Base-by-base conservation (phyloP, 208 protist genomes). In the Leishmania aethiopica region DNA sequence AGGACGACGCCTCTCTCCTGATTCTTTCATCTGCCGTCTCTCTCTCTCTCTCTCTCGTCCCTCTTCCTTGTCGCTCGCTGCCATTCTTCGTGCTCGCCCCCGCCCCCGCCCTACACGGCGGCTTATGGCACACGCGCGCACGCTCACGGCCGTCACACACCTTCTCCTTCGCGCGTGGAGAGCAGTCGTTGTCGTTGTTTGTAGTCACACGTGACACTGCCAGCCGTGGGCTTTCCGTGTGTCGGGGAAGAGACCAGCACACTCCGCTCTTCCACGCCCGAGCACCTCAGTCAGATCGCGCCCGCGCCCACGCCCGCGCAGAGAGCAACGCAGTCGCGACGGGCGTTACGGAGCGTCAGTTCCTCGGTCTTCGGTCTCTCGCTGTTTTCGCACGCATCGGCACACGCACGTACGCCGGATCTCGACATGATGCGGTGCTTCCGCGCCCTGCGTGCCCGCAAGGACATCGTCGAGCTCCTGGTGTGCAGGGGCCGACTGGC, bases 391-490 rank as follows among this genome's bases (percentile, higher is more conserved):
- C 17, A 32, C 55, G 40, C 55, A 62, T 32, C 51, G 8, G 32
- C 57, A 82, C 71, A 77, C 1, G 19, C 37, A 69, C 67, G 8
- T 70, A 66, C 64, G 67, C 77, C 25, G 32, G 25, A 62, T 8
- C 66, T n/a, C 15, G 57, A 67, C 75, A 80, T 69, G 55, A 86
- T 86, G 83, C 83, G 83, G 49, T 79, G 28, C 59, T 79, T 77
- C 45, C 78, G 85, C 8, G 47, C 80, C 0, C 55, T 87, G 15
- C 76, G 75, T 60, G 85, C 82, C 5, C 91, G 90, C n/a, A 79
- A 81, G 60, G 93, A 96, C 79, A 83, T 96, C 35, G 84, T 93
- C 51, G 89, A 91, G 70, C 72, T 91, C 62, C 88, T 96, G n/a
- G 78, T 96, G 22, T 84, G 84, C 55, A 83, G 88, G n/a, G 88